A percentile compares a stretch with the other conserved stretches of the same genome.
These are phyloP conservation scores for Vachellia pachyceras DNA, from an alignment of 306 rosid species.

Conservation along the genomic window DNA sequence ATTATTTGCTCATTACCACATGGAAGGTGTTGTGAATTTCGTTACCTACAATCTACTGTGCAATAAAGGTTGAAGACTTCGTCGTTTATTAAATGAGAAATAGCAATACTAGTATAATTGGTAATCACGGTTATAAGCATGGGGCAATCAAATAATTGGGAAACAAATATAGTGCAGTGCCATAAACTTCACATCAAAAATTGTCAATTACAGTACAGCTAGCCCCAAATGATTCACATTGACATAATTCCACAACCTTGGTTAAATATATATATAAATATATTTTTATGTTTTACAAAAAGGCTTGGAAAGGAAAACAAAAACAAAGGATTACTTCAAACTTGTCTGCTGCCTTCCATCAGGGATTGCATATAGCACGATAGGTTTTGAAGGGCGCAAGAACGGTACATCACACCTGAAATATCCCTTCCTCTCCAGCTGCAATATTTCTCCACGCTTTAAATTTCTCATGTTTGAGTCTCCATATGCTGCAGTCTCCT, in stretches of 20 bases:
- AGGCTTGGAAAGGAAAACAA: not conserved
- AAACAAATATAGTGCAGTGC: not conserved
- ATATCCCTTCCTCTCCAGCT: constrained; percentile 95
- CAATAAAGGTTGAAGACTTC: not conserved
- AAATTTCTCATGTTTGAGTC: constrained; percentile 84
- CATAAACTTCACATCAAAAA: not conserved
- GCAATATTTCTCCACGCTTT: constrained; percentile 77
- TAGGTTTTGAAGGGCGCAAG: constrained; percentile 67
- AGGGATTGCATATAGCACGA: constrained; percentile 76
- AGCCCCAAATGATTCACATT: not conserved
- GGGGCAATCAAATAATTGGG: not conserved
- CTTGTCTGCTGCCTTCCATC: constrained; percentile 82
- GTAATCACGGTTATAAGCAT: not conserved
- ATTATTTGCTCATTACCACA: not conserved
- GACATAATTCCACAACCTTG: constrained; percentile 33
- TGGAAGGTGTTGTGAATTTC: not conserved
- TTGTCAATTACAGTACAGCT: not conserved
- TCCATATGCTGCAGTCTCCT: constrained; percentile 76
- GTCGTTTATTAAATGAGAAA: not conserved
- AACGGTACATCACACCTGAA: constrained; percentile 87
- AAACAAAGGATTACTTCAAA: constrained; percentile 49
- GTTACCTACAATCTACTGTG: too few relatives aligned
- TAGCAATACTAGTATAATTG: not conserved
- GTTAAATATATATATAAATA: too few relatives aligned
- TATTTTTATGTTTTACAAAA: not conserved